phyloP scores from a whole-genome alignment of 139 green algal species.

The Picochlorum sp. region DNA sequence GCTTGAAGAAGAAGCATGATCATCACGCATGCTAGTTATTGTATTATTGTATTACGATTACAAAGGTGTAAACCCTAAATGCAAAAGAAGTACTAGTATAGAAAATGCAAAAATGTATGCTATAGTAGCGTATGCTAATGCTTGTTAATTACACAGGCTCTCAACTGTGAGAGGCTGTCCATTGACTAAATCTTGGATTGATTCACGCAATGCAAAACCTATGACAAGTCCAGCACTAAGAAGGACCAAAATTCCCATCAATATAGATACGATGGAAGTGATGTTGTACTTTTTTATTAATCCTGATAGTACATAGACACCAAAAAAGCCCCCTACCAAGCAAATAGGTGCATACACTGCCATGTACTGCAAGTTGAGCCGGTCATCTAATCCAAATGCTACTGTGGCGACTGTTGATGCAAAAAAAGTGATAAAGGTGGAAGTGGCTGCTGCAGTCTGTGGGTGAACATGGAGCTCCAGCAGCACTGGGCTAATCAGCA shows the following conservation, averaged over 20 bases:
- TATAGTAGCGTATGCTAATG: too few species aligned
- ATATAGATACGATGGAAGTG: not conserved
- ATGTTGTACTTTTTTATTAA: not conserved
- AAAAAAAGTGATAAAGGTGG: conserved; percentile 3
- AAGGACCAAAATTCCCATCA: not conserved
- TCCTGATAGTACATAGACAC: not conserved
- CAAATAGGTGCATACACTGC: conserved; percentile 2
- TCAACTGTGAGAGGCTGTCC: not conserved
- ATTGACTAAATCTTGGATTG: conserved; percentile 1
- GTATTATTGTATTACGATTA: not conserved
- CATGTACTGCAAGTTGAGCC: conserved; percentile 2
- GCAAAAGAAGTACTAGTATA: too few species aligned
- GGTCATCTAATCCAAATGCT: not conserved
- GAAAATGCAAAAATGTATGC: too few species aligned
- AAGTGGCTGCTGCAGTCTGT: conserved; percentile 1
- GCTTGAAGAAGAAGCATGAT: not conserved
- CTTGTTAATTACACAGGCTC: not conserved
- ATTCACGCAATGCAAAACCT: not conserved
- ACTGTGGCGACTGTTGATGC: not conserved
- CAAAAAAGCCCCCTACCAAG: not conserved
- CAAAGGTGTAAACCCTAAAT: not conserved
- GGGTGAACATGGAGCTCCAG: not conserved
- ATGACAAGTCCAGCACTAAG: not conserved
- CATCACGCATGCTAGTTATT: not conserved
- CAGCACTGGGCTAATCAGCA: not conserved